Conservation (phyloP, 768 basidiomycete species). For the Trametes meyenii region DNA sequence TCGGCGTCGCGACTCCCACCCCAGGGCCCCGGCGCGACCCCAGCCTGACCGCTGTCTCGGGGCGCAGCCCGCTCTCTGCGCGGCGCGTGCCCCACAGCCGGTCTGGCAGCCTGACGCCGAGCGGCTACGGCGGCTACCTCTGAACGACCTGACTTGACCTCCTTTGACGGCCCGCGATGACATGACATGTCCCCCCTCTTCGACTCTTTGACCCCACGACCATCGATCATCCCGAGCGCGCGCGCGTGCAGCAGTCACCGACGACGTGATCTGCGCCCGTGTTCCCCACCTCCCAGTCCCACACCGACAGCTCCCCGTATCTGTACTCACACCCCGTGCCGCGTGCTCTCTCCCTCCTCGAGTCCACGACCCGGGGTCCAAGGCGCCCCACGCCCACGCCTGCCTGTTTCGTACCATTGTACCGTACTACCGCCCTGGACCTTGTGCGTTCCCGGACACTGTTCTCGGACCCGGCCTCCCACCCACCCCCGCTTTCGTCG, state of each 20-base stretch:
- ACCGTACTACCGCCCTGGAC: background rate
- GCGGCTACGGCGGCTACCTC: constrained; percentile 6
- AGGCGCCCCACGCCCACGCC: background rate
- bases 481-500: background rate
- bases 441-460: constrained; percentile 2
- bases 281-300: too few relatives aligned
- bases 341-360: background rate
- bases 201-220: background rate
- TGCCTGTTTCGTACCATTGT: background rate
- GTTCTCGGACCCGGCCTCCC: background rate
- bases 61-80: constrained; percentile 10
- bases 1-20: background rate
- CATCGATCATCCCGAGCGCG: background rate
- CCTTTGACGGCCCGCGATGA: background rate
- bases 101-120: constrained; percentile 6
- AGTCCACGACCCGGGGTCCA: too few relatives aligned
- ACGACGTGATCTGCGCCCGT: too few relatives aligned
- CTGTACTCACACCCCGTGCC: background rate
- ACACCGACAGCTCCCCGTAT: too few relatives aligned
- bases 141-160: background rate
- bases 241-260: background rate
- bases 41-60: constrained; percentile 13
- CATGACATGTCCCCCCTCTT: background rate
- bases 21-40: constrained; percentile 15
- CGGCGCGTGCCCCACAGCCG: constrained; percentile 16